Evolutionary conservation across 2,329 filamentous ascomycete species (phyloP).

Genomic region (Ascochyta koolunga): DNA sequence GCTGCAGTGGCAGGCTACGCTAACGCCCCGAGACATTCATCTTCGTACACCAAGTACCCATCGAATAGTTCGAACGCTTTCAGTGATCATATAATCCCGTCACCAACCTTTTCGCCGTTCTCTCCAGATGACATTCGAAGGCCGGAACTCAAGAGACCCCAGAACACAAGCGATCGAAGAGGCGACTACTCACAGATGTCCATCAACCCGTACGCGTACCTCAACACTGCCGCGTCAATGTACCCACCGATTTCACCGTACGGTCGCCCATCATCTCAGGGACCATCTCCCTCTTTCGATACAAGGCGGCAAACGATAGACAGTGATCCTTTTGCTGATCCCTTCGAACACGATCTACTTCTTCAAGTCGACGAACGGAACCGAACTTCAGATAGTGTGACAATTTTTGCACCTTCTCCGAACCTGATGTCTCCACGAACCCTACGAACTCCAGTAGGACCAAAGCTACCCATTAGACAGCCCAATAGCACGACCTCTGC

Average conservation of each 20-base stretch:
- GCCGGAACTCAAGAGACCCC: conserved; percentile 5
- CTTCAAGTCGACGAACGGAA: conserved; percentile 35
- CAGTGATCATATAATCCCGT: conserved; percentile 27
- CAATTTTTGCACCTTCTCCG: conserved; percentile 31
- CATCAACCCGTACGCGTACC: conserved; percentile 22
- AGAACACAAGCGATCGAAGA: conserved; percentile 14
- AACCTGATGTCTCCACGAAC: conserved; percentile 28
- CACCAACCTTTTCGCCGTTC: conserved; percentile 29
- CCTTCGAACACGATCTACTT: conserved; percentile 39
- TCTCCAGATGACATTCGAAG: conserved; percentile 21
- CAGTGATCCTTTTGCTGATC: conserved; percentile 30
- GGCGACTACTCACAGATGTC: conserved; percentile 26
- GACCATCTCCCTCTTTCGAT: conserved; percentile 1
- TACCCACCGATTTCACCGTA: conserved; percentile 35
- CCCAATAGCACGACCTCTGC: conserved; percentile 7
- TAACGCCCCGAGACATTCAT: conserved; percentile 11
- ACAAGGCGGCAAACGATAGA: conserved; percentile 12
- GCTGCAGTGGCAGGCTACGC: conserved; percentile 24
- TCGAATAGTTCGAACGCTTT: conserved; percentile 16
- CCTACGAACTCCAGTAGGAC: conserved; percentile 20
- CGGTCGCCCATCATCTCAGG: conserved; percentile 9
- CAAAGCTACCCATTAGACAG: conserved; percentile 12
- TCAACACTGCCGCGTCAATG: conserved; percentile 23
- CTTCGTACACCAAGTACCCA: conserved; percentile 4
- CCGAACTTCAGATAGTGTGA: conserved; percentile 38